Percentiles rank a stretch among this genome's conserved stretches.
Evolutionary conservation across 176 grass and related monocot species (phyloP).

Genomic region (Oryza glumipatula): DNA sequence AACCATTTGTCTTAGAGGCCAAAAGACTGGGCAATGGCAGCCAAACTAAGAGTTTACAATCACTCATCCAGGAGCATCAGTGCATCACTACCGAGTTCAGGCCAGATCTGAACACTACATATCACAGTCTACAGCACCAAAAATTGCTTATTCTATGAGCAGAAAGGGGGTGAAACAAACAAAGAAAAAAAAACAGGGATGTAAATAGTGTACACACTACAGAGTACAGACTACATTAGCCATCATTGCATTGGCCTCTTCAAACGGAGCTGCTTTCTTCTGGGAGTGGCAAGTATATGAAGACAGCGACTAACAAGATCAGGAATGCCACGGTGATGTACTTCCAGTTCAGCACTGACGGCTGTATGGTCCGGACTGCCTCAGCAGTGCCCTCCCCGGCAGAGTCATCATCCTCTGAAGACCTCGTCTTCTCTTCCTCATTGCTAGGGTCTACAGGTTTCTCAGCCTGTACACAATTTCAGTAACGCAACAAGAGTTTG

Average conservation of each 20-base stretch:
- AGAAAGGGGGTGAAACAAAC: background rate
- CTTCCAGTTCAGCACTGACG: slow-evolving; percentile 55
- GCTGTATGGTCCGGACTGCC: slow-evolving; percentile 51
- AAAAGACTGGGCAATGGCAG: no score
- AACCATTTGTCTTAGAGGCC: background rate
- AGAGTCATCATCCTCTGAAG: slow-evolving; percentile 41
- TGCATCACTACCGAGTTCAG: background rate
- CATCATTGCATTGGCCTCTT: background rate
- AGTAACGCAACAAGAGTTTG: background rate
- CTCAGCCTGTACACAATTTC: slow-evolving; percentile 50
- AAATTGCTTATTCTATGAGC: slow-evolving; percentile 25
- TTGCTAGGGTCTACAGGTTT: slow-evolving; percentile 11
- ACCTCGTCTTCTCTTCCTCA: slow-evolving; percentile 17
- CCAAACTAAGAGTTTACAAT: background rate
- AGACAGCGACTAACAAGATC: slow-evolving; percentile 39
- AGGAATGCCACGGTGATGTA: slow-evolving; percentile 49
- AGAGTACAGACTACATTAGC: background rate
- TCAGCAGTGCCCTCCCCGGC: slow-evolving; percentile 38
- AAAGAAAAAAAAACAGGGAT: background rate
- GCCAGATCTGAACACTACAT: background rate
- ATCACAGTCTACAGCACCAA: slow-evolving; percentile 19
- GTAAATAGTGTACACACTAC: background rate
- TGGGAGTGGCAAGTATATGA: slow-evolving; percentile 39
- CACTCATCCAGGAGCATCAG: background rate
- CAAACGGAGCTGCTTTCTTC: slow-evolving; percentile 27